Conservation (phyloP, 768 basidiomycete species). For the Boletus tylopilopsis region DNA sequence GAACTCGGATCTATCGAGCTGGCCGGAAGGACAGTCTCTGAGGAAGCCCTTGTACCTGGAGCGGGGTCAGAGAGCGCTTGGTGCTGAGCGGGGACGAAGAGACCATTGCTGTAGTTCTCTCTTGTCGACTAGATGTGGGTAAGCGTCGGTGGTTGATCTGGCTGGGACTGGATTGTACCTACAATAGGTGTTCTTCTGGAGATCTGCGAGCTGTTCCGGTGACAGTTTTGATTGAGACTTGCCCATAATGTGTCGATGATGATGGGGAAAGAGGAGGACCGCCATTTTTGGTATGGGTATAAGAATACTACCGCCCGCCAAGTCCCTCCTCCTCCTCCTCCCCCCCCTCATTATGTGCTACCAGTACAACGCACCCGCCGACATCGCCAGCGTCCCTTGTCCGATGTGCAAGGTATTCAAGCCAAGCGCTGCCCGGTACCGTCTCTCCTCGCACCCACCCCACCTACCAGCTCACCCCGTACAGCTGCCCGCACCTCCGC, state of each 20-base stretch:
- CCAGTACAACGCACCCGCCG: slow-evolving; percentile 58
- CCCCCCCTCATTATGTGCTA: slow-evolving; percentile 60
- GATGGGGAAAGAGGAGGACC: slow-evolving; percentile 11
- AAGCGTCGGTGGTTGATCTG: slow-evolving; percentile 6
- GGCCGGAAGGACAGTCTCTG: slow-evolving; percentile 97
- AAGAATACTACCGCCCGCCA: slow-evolving; percentile 26
- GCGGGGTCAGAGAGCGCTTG: slow-evolving; percentile 8
- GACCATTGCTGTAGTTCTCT: slow-evolving; percentile 95
- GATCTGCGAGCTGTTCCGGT: slow-evolving; percentile 87
- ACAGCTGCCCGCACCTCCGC: slow-evolving; percentile 72
- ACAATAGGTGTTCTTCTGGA: slow-evolving; percentile 99
- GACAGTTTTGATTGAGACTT: slow-evolving; percentile 96
- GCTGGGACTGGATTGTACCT: slow-evolving; percentile 25
- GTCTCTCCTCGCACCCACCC: slow-evolving; percentile 8
- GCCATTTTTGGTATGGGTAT: slow-evolving; percentile 33
- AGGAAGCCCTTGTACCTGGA: slow-evolving; percentile 98
- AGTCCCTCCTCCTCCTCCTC: slow-evolving; percentile 15
- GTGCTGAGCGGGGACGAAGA: slow-evolving; percentile 6
- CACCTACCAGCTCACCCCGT: slow-evolving; percentile 17
- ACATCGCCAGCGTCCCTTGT: slow-evolving; percentile 64
- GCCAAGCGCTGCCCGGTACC: slow-evolving; percentile 54
- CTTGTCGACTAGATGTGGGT: slow-evolving; percentile 74
- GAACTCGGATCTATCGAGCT: slow-evolving; percentile 94
- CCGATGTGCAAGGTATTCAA: slow-evolving; percentile 85
- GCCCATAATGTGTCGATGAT: slow-evolving; percentile 63